These are phyloP conservation scores for Purshia tridentata DNA, from an alignment of 306 rosid genomes.

Conservation along the genomic window DNA sequence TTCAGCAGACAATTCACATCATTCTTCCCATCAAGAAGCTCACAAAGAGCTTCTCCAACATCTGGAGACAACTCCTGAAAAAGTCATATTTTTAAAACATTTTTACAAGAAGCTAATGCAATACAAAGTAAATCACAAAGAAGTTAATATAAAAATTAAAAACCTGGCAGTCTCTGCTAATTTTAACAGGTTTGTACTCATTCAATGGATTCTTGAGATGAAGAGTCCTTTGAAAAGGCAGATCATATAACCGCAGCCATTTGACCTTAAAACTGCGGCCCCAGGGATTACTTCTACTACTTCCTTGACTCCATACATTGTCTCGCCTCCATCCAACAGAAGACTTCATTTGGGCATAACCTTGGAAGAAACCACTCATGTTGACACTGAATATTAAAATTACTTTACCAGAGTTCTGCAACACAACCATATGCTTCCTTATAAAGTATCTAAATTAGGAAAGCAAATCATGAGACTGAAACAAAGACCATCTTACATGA, in stretches of 20 bases:
- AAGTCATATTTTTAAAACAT: constrained; percentile 17
- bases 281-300: constrained; percentile 69
- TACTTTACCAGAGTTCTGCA: constrained; percentile 71
- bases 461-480: constrained; percentile 16
- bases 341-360: constrained; percentile 81
- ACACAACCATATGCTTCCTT: constrained; percentile 40
- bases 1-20: constrained; percentile 29
- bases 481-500: constrained; percentile 51
- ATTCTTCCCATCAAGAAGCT: constrained; percentile 61
- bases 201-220: constrained; percentile 83
- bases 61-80: constrained; percentile 74
- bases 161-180: constrained; percentile 89
- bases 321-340: constrained; percentile 74
- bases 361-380: constrained; percentile 89
- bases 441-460: constrained; percentile 25
- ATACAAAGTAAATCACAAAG: constrained; percentile 3
- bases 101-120: constrained; percentile 9
- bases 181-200: constrained; percentile 83
- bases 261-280: constrained; percentile 76
- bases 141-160: constrained; percentile 12
- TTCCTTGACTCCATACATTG: constrained; percentile 69
- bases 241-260: constrained; percentile 66
- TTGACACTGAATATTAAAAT: constrained; percentile 78
- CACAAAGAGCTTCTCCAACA: constrained; percentile 77
- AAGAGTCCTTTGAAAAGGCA: constrained; percentile 72